Evolutionary conservation across 345 rosid genomes (phyloP).

Genomic region (Gossypium raimondii): DNA sequence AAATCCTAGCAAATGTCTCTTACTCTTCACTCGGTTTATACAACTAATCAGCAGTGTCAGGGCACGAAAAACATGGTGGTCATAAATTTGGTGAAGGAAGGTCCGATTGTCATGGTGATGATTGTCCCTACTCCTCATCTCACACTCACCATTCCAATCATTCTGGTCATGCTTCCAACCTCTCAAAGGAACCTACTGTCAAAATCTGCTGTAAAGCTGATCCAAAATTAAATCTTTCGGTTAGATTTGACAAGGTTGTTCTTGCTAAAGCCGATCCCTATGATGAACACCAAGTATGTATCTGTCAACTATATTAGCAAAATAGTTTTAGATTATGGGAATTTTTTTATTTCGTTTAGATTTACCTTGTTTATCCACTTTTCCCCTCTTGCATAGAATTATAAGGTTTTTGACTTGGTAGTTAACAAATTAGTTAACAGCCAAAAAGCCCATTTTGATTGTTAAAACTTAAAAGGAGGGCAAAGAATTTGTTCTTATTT

Average conservation of each 20-base stretch:
- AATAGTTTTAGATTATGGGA: neutral
- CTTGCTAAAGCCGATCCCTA: conserved; percentile 53
- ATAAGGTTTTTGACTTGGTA: too few species aligned
- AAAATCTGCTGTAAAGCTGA: conserved; percentile 65
- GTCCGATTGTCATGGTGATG: conserved; percentile 21
- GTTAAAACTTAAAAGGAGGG: neutral
- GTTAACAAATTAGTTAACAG: too few species aligned
- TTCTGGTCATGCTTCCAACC: conserved; percentile 29
- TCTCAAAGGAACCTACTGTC: conserved; percentile 43
- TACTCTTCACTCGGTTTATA: neutral
- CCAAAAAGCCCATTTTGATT: neutral
- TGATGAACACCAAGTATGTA: conserved; percentile 52
- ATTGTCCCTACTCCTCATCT: conserved; percentile 40
- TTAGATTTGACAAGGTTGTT: conserved; percentile 55
- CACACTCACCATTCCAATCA: conserved; percentile 31
- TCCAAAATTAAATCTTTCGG: conserved; percentile 49
- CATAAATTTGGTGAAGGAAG: conserved; percentile 24
- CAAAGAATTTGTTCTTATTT: neutral
- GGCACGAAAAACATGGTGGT: conserved; percentile 29
- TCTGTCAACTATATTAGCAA: neutral
- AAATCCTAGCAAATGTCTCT: too few species aligned
- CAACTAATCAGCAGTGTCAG: conserved; percentile 2
- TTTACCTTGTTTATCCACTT: too few species aligned
- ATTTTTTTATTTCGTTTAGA: too few species aligned
- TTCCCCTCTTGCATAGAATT: too few species aligned